Percentiles rank a stretch among this genome's conserved stretches.
Conservation (phyloP, 352 stramenopile genomes). For the Phytophthora megakarya region DNA sequence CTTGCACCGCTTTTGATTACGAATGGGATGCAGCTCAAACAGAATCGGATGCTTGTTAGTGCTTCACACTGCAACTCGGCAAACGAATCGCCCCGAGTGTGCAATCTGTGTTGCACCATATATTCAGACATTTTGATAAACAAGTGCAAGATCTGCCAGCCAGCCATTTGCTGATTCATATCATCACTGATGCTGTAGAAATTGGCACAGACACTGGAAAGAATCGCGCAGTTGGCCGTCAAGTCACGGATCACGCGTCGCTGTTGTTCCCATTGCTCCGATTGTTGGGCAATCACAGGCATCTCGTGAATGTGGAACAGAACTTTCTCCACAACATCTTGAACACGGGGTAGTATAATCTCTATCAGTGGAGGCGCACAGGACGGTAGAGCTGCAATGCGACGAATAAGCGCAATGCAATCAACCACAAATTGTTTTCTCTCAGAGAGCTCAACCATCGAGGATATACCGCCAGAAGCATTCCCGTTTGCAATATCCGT, state of each 20-base stretch:
- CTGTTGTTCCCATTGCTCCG: constrained; percentile 56
- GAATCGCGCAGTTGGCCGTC: constrained; percentile 57
- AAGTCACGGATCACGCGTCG: constrained; percentile 59
- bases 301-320: constrained; percentile 60
- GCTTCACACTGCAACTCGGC: constrained; percentile 66
- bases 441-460: constrained; percentile 65
- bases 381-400: constrained; percentile 63
- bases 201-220: constrained; percentile 66
- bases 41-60: constrained; percentile 64
- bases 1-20: constrained; percentile 57
- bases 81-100: constrained; percentile 60
- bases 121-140: constrained; percentile 71
- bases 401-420: constrained; percentile 71
- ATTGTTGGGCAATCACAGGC: constrained; percentile 42
- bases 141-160: constrained; percentile 67
- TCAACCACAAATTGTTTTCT: constrained; percentile 77
- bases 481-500: constrained; percentile 49
- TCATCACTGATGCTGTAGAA: constrained; percentile 63
- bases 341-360: constrained; percentile 52
- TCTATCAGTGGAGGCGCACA: constrained; percentile 61
- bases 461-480: constrained; percentile 20
- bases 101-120: constrained; percentile 58
- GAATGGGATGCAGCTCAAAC: constrained; percentile 65
- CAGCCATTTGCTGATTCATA: constrained; percentile 60
- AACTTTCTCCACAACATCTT: constrained; percentile 43